Evolutionary conservation across 345 rosid genomes (phyloP).

Genomic region (Streptanthus diversifolius): DNA sequence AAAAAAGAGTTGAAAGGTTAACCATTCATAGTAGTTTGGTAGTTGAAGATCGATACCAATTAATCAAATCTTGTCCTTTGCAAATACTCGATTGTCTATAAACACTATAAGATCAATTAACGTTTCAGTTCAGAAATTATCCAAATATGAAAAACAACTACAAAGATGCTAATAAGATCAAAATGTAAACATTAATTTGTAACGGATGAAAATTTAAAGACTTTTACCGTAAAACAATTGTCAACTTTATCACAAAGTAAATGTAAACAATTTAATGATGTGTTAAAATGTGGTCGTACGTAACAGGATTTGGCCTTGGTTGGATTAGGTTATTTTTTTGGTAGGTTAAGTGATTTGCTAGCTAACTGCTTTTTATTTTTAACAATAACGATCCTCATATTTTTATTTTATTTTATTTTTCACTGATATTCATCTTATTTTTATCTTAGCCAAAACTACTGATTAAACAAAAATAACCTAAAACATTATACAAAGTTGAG

Average conservation of each 20-base stretch:
- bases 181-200: neutral
- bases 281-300: neutral
- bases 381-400: neutral
- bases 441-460: neutral
- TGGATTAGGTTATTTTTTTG: too few relatives aligned
- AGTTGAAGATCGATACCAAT: neutral
- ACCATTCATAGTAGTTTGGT: neutral
- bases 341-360: too few relatives aligned
- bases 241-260: neutral
- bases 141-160: neutral
- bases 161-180: neutral
- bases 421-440: neutral
- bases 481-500: neutral
- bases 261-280: neutral
- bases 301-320: too few relatives aligned
- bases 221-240: neutral
- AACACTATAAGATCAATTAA: neutral
- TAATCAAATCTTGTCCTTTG: neutral
- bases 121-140: neutral
- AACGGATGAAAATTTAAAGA: neutral
- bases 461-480: neutral
- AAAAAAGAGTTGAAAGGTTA: neutral
- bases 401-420: neutral
- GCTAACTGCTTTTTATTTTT: neutral
- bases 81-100: neutral